Evolutionary conservation across 2,329 filamentous ascomycete species (phyloP).

Genomic region (Aspergillus sp.): DNA sequence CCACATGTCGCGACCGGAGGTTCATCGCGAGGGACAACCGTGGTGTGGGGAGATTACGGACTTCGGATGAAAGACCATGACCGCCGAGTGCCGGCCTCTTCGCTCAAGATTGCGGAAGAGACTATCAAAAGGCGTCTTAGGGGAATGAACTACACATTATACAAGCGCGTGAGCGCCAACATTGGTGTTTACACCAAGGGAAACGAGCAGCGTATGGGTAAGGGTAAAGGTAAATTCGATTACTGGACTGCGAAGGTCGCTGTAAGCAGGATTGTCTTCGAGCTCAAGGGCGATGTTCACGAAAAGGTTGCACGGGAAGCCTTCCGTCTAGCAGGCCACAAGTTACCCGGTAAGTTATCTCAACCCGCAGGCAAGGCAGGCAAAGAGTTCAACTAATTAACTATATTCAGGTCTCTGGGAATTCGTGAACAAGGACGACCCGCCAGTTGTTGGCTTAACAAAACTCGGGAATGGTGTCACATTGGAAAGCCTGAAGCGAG

Average conservation of each 20-base stretch:
- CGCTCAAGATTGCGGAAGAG: slow-evolving; percentile 88
- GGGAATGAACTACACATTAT: slow-evolving; percentile 88
- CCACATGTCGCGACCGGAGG: slow-evolving; percentile 87
- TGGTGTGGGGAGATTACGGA: slow-evolving; percentile 95
- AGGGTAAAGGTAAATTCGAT: slow-evolving; percentile 96
- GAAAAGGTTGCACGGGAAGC: slow-evolving; percentile 93
- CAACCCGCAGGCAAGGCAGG: slow-evolving; percentile 2
- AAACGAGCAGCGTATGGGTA: slow-evolving; percentile 98
- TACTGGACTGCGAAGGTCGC: slow-evolving; percentile 90
- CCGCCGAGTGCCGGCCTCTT: slow-evolving; percentile 80
- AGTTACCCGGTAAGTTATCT: slow-evolving; percentile 73
- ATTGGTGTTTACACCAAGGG: slow-evolving; percentile 94
- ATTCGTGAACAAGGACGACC: slow-evolving; percentile 89
- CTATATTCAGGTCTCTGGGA: slow-evolving; percentile 62
- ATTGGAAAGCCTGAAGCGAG: slow-evolving; percentile 77
- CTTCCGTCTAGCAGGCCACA: slow-evolving; percentile 89
- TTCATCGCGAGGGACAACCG: slow-evolving; percentile 86
- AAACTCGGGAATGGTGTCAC: slow-evolving; percentile 81
- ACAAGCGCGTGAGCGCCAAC: slow-evolving; percentile 87
- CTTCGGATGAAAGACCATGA: slow-evolving; percentile 92
- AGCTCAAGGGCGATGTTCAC: slow-evolving; percentile 87
- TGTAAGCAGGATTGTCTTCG: slow-evolving; percentile 88
- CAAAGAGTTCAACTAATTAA: slow-evolving; percentile 19
- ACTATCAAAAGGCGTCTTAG: slow-evolving; percentile 85
- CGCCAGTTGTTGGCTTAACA: slow-evolving; percentile 86